phyloP scores from a whole-genome alignment of 2,329 filamentous ascomycete genomes.

The Cercospora zeae-maydis region DNA sequence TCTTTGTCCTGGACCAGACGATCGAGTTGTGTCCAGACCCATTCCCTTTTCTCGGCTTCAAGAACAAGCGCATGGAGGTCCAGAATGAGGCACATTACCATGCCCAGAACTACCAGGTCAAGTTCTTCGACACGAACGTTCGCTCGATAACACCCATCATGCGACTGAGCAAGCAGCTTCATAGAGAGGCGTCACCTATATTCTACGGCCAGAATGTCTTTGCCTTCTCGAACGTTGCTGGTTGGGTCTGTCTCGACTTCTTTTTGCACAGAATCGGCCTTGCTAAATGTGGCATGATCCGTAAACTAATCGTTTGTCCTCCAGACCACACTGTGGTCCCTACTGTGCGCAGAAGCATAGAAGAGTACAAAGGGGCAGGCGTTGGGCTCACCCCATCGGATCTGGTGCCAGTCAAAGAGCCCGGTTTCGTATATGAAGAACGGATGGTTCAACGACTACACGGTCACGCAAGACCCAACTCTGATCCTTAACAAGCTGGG shows the following conservation, averaged over 20 bases:
- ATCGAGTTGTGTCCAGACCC: slow-evolving; percentile 11
- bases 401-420: not conserved
- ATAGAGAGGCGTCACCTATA: not conserved
- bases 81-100: not conserved
- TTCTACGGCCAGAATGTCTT: not conserved
- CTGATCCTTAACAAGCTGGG: not conserved
- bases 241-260: not conserved
- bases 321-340: not conserved
- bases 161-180: not conserved
- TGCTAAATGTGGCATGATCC: not conserved
- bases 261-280: not conserved
- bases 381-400: not conserved
- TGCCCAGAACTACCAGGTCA: not conserved
- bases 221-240: not conserved
- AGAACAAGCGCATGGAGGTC: not conserved
- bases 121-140: not conserved
- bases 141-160: not conserved
- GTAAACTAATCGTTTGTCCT: not conserved
- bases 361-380: not conserved
- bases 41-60: not conserved
- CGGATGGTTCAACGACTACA: not conserved
- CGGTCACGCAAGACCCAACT: not conserved
- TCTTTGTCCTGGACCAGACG: not conserved
- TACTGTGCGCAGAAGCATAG: not conserved
- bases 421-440: not conserved